Conservation (phyloP, 177 flowering plant genomes). For the Vitis hybrid region DNA sequence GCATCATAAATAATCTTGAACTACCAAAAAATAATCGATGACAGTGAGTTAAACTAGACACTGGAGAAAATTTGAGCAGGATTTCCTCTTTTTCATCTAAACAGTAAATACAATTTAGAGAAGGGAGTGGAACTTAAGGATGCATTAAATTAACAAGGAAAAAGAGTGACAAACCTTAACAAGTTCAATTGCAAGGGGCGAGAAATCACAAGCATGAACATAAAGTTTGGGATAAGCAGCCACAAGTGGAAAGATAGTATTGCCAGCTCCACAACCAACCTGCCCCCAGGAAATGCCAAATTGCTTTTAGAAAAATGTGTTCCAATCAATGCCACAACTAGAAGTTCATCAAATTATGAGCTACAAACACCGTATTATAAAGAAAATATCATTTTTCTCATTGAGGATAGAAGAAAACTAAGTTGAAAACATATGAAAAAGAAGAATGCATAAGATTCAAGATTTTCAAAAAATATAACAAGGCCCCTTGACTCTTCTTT, state of each 20-base stretch:
- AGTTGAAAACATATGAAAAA: not conserved
- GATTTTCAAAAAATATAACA: not conserved
- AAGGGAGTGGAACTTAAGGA: not conserved
- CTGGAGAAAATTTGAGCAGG: too few species aligned
- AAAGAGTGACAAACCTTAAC: slow-evolving; percentile 38
- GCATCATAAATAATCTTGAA: too few species aligned
- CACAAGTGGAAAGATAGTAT: slow-evolving; percentile 51
- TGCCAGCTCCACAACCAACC: slow-evolving; percentile 73
- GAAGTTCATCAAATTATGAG: not conserved
- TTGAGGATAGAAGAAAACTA: not conserved
- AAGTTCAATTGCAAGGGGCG: slow-evolving; percentile 39
- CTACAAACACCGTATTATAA: not conserved
- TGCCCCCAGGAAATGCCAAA: slow-evolving; percentile 15
- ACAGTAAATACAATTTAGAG: not conserved
- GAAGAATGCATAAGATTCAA: not conserved
- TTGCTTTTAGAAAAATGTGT: not conserved
- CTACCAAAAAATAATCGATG: too few species aligned
- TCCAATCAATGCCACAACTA: not conserved
- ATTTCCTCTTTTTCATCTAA: too few species aligned
- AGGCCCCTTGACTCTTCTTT: not conserved
- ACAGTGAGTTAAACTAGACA: too few species aligned
- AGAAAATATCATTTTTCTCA: too few species aligned
- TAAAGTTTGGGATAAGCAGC: slow-evolving; percentile 45
- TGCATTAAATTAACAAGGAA: not conserved
- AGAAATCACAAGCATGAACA: slow-evolving; percentile 64